phyloP scores from a whole-genome alignment of 2,329 filamentous ascomycete species.

The Sporothrix globosa region DNA sequence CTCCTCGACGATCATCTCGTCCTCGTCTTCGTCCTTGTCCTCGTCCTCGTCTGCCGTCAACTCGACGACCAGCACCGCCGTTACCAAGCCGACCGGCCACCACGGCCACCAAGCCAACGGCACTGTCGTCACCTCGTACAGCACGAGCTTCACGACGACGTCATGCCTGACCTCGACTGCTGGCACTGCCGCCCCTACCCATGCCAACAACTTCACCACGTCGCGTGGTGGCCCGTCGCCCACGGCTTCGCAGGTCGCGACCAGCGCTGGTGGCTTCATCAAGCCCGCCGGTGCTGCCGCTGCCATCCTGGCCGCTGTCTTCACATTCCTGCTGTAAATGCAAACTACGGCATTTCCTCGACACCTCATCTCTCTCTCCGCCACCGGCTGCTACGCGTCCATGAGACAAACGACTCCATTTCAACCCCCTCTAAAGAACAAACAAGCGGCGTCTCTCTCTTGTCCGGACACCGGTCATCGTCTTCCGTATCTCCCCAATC shows the following conservation, averaged over 20 bases:
- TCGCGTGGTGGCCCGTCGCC: conserved; percentile 31
- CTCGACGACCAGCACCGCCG: conserved; percentile 29
- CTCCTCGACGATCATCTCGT: conserved; percentile 36
- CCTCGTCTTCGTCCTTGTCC: conserved; percentile 41
- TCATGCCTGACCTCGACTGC: conserved; percentile 27
- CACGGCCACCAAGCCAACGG: conserved; percentile 30
- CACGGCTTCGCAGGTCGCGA: conserved; percentile 37
- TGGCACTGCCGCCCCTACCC: neutral
- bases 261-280: conserved; percentile 41
- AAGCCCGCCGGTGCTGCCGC: conserved; percentile 42
- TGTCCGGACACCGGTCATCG: neutral
- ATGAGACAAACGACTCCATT: conserved; percentile 33
- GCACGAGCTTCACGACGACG: conserved; percentile 36
- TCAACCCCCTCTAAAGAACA: conserved; percentile 14
- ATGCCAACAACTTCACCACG: conserved; percentile 33
- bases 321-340: conserved; percentile 36
- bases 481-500: conserved; percentile 1
- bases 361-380: neutral
- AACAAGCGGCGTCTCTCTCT: conserved; percentile 29
- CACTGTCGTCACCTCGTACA: conserved; percentile 32
- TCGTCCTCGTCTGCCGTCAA: conserved; percentile 27
- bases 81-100: conserved; percentile 4
- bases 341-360: neutral
- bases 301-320: conserved; percentile 42
- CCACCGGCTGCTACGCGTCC: conserved; percentile 36